Evolutionary conservation across 2,329 filamentous ascomycete genomes (phyloP).

Genomic region (Aspergillus caelatus): DNA sequence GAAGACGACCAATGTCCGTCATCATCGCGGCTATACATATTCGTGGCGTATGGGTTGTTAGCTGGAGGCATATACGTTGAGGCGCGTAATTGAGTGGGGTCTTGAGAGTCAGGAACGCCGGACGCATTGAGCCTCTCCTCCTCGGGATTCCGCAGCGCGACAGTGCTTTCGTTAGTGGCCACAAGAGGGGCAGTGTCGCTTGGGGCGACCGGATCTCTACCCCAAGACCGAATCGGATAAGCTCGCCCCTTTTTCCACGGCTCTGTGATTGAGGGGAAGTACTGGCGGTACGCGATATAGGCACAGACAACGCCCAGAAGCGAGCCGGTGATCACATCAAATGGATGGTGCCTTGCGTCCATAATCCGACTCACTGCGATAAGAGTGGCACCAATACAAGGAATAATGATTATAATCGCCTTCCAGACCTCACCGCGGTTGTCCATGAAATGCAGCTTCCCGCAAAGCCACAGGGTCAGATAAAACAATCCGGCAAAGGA

Average conservation of each 20-base stretch:
- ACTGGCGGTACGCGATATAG: conserved; percentile 59
- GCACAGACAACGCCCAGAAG: conserved; percentile 56
- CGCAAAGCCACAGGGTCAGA: conserved; percentile 61
- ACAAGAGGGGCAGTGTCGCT: conserved; percentile 10
- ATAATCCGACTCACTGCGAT: conserved; percentile 62
- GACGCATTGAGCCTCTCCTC: conserved; percentile 29
- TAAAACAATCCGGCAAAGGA: conserved; percentile 63
- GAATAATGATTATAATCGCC: conserved; percentile 56
- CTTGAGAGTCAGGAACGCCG: conserved; percentile 8
- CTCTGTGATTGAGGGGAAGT: conserved; percentile 60
- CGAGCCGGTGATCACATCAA: conserved; percentile 61
- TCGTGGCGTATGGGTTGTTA: conserved; percentile 28
- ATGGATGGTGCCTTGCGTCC: conserved; percentile 64
- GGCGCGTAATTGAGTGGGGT: conserved; percentile 12
- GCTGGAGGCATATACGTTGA: conserved; percentile 23
- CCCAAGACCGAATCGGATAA: conserved; percentile 62
- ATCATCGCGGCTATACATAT: conserved; percentile 33
- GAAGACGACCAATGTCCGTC: conserved; percentile 40
- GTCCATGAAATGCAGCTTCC: conserved; percentile 62
- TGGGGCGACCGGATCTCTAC: conserved; percentile 45
- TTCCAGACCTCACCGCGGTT: conserved; percentile 65
- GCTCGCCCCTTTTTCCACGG: conserved; percentile 62
- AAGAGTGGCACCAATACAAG: conserved; percentile 56
- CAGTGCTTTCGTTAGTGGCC: conserved; percentile 21
- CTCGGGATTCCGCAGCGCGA: conserved; percentile 36